A percentile compares a stretch with the other conserved stretches of the same genome.
Conservation (phyloP, 1,139 yeast species). For the Kazachstania sp. region DNA sequence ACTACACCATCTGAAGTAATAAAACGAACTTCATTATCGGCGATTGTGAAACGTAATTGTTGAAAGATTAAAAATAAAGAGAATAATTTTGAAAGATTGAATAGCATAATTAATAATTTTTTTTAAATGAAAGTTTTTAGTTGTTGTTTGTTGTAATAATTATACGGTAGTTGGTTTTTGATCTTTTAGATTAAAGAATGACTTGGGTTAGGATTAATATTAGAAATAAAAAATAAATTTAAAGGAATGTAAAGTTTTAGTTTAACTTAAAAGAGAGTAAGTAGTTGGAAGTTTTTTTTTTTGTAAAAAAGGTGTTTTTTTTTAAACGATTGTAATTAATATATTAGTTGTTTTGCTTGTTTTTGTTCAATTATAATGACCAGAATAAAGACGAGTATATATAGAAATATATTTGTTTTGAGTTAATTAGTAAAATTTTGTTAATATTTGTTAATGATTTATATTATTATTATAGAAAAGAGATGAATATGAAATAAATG, state of each 20-base stretch:
- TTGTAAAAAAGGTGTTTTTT: not conserved
- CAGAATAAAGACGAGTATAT: constrained; percentile 2
- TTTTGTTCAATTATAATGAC: constrained; percentile 1
- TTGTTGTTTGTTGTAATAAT: constrained; percentile 1
- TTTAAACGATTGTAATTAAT: constrained; percentile 5
- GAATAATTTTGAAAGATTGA: constrained; percentile 6
- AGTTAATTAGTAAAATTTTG: not conserved
- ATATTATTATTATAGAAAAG: not conserved
- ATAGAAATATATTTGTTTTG: not conserved
- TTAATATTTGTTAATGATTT: not conserved
- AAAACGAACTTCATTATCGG: constrained; percentile 17
- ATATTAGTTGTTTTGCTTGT: not conserved
- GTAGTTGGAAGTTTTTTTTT: constrained; percentile 13
- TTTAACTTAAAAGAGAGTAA: constrained; percentile 12
- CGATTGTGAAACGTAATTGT: constrained; percentile 5
- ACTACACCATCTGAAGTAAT: constrained; percentile 31
- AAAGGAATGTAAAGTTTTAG: not conserved
- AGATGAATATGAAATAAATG: not conserved
- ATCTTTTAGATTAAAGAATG: constrained; percentile 9
- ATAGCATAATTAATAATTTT: constrained; percentile 9
- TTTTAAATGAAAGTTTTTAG: not conserved
- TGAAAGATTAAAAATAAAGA: constrained; percentile 9
- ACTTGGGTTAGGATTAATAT: constrained; percentile 8
- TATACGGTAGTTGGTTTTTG: constrained; percentile 2
- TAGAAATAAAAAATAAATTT: not conserved